Evolutionary conservation across 495 filamentous ascomycete genomes (phyloP).

Genomic region (Podospora pseudoanserina): DNA sequence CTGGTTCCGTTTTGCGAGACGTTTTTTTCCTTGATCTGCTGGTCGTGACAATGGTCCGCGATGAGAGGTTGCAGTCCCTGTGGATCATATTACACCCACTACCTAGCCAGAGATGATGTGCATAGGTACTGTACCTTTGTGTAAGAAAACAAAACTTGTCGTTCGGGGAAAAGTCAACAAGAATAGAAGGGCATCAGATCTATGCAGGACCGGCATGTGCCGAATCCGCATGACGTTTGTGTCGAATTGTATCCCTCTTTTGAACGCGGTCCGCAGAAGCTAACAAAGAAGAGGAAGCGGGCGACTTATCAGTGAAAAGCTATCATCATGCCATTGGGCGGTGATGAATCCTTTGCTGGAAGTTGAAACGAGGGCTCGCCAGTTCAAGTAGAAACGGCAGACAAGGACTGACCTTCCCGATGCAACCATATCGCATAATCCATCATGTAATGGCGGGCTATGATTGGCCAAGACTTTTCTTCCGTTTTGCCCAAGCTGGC

Average conservation of each 20-base stretch:
- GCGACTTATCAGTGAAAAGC: not conserved
- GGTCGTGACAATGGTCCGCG: not conserved
- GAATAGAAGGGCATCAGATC: not conserved
- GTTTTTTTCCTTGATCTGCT: not conserved
- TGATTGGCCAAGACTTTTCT: not conserved
- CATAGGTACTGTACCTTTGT: not conserved
- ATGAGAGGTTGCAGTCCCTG: not conserved
- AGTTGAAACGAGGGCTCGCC: not conserved
- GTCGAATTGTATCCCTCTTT: not conserved
- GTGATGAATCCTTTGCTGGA: not conserved
- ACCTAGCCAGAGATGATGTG: not conserved
- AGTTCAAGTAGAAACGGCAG: not conserved
- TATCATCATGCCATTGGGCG: not conserved
- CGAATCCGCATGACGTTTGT: conserved; percentile 3
- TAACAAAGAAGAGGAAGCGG: not conserved
- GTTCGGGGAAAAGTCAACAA: no score
- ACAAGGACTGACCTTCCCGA: conserved; percentile 5
- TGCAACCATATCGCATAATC: conserved; percentile 8
- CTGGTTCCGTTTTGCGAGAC: not conserved
- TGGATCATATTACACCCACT: not conserved
- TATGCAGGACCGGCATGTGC: not conserved
- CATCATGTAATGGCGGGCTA: not conserved
- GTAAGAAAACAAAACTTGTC: not conserved
- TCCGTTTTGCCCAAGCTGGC: not conserved
- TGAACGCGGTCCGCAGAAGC: not conserved